Evolutionary conservation across 148 eudicot species (phyloP).

Genomic region (Rhododendron kiyosumense): DNA sequence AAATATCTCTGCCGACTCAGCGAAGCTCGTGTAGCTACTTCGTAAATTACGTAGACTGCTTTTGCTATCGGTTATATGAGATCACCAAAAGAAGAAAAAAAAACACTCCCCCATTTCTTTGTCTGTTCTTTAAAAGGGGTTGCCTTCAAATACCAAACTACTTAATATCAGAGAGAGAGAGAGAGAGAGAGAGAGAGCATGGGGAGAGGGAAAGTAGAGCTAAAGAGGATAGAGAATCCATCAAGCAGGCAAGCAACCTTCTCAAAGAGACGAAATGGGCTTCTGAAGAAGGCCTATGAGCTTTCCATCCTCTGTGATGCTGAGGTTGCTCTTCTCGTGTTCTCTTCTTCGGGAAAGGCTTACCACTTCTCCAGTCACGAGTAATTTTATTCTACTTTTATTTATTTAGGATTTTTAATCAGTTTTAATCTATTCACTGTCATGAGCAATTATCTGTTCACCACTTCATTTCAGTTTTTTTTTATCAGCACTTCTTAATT

Average conservation of each 20-base stretch:
- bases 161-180: neutral
- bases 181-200: slow-evolving; percentile 19
- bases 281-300: slow-evolving; percentile 36
- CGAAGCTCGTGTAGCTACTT: neutral
- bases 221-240: slow-evolving; percentile 43
- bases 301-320: slow-evolving; percentile 39
- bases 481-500: no score
- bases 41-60: neutral
- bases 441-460: neutral
- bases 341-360: slow-evolving; percentile 38
- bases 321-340: slow-evolving; percentile 33
- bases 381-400: slow-evolving; percentile 6
- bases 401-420: neutral
- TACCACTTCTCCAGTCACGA: slow-evolving; percentile 36
- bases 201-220: slow-evolving; percentile 48
- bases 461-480: no score
- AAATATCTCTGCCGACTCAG: no score
- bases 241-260: slow-evolving; percentile 41
- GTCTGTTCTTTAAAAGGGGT: neutral
- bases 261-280: slow-evolving; percentile 39
- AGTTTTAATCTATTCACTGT: neutral
- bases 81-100: no score
- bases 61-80: neutral
- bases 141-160: neutral
- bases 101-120: neutral